phyloP scores from a whole-genome alignment of 768 basidiomycete genomes.

The Suillus decipiens region DNA sequence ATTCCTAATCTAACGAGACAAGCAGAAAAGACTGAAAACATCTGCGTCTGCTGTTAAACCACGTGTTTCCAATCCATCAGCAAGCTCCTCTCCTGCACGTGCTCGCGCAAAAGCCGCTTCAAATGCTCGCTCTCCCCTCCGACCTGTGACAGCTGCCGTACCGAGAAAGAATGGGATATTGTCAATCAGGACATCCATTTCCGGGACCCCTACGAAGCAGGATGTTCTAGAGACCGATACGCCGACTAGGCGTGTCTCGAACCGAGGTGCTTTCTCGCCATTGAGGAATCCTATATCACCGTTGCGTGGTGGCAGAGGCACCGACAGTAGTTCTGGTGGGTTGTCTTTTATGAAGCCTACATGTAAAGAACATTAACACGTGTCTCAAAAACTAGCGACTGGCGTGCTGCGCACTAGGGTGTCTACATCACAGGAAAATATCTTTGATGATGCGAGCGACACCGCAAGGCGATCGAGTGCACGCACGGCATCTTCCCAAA shows the following conservation, averaged over 20 bases:
- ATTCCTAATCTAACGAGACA: not conserved
- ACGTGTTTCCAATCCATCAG: constrained; percentile 14
- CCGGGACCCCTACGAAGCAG: constrained; percentile 3
- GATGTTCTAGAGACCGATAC: not conserved
- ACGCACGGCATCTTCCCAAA: not conserved
- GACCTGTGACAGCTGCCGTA: not conserved
- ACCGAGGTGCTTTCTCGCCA: constrained; percentile 11
- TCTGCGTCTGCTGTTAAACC: not conserved
- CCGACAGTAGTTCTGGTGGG: not conserved
- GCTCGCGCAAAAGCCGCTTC: constrained; percentile 11
- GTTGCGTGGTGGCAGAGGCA: not conserved
- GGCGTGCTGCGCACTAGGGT: not conserved
- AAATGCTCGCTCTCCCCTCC: constrained; percentile 3
- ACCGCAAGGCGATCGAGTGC: not conserved
- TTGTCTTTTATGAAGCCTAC: not conserved
- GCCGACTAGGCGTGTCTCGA: not conserved
- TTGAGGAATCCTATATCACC: constrained; percentile 5
- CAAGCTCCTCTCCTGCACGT: constrained; percentile 15
- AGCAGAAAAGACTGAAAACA: constrained; percentile 21
- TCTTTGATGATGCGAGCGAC: not conserved
- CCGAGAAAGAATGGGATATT: constrained; percentile 4
- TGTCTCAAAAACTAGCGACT: not conserved
- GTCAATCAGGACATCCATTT: constrained; percentile 19
- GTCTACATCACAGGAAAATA: not conserved
- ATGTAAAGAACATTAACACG: not conserved